These are phyloP conservation scores for Dioscorea dumetorum DNA, from an alignment of 106 monocot genomes.

Conservation along the genomic window DNA sequence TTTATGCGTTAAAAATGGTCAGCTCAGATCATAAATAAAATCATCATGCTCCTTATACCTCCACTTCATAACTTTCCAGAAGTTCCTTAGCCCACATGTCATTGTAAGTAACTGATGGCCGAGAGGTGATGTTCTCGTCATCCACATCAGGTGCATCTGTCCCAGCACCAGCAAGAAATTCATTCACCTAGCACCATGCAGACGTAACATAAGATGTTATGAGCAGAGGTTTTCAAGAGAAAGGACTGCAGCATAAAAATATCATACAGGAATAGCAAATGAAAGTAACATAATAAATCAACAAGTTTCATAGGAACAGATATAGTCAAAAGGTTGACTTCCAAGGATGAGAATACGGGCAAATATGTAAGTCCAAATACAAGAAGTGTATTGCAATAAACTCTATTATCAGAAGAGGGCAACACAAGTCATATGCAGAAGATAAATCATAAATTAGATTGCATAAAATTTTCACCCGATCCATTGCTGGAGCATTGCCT, in stretches of 20 bases:
- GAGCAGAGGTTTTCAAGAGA: not conserved
- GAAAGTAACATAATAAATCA: no score
- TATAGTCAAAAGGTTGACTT: no score
- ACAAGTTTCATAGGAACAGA: no score
- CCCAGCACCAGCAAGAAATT: constrained; percentile 97
- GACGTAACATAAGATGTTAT: not conserved
- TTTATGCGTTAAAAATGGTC: not conserved
- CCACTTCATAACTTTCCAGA: constrained; percentile 76
- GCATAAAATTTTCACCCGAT: constrained; percentile 47
- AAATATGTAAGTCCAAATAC: no score
- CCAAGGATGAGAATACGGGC: no score
- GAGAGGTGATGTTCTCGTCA: constrained; percentile 76
- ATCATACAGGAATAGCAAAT: no score
- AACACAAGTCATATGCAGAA: not conserved
- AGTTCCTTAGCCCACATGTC: constrained; percentile 98
- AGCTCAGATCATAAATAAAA: not conserved
- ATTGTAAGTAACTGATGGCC: constrained; percentile 71
- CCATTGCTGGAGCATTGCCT: constrained; percentile 78
- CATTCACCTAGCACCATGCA: constrained; percentile 68
- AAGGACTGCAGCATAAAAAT: no score
- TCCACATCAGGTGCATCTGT: constrained; percentile 97
- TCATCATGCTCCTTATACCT: constrained; percentile 27
- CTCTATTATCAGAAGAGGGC: not conserved
- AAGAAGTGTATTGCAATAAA: no score
- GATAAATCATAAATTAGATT: not conserved